Base-by-base conservation (phyloP, 2,329 filamentous ascomycete genomes). In the Pyricularia pennisetigena region DNA sequence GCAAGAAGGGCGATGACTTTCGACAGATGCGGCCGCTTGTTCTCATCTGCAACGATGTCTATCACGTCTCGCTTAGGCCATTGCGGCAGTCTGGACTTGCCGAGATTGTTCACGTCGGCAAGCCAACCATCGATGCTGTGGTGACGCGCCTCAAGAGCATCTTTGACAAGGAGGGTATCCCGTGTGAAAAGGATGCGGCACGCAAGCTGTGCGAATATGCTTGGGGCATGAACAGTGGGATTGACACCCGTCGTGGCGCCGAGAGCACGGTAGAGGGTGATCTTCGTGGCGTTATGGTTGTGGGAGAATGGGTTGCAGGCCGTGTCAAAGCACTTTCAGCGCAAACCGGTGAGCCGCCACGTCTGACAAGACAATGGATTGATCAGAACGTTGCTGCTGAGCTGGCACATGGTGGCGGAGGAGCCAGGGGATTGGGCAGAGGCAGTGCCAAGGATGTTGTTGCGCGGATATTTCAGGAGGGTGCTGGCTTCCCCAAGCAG, bases 1-100 rank as follows among this genome's bases (percentile, higher is more conserved):
- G 77, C 72, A 91, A 86, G 77, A 94, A 93, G 76, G 90, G 89
- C 0, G 94, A 98, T 74, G 90, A 89, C 69, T 99, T 99, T 75
- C 87, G 91, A 61, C 85, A 97, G 70, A 86, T 97, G 79, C 86
- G 95, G 64, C 95, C 95, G 0, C 82, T 99, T 32, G 93, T 99
- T 66, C 83, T 99, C 65, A 95, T 99, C 73, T 99, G 95, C 81
- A 99, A 99, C 74, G 96, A 99, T 76, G 88, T 98, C 0, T 99
- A 99, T 75, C 93, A 97, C 72, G 89, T 94, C 4, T 92, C 94
- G 24, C 83, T 99, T 59, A 87, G 93, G 30, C 93, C 92, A 0
- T 82, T 99, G 8, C 88, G 95, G n/a, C 91, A 94, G 71, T 94
- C 93, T 0, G 88, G 83, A 6, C 80, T 95, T 66, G 95, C 94